Conservation (phyloP, 2,329 filamentous ascomycete genomes). For the Paecilomyces variotii region DNA sequence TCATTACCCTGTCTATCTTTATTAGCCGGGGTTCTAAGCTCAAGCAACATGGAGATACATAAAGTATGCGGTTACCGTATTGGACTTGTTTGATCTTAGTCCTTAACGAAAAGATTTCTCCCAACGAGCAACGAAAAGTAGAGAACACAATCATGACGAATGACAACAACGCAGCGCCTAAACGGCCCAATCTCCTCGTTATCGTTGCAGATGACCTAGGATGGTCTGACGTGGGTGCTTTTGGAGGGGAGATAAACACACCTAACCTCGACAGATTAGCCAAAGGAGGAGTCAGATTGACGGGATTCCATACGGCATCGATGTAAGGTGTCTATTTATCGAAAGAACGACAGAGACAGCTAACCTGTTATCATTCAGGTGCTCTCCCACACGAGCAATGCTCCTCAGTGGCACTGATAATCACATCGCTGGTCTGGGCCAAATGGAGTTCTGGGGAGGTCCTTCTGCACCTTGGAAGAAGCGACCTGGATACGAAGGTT, state of each 20-base stretch:
- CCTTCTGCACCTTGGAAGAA: slow-evolving; percentile 48
- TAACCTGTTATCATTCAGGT: neutral
- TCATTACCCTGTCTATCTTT: neutral
- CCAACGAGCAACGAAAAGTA: neutral
- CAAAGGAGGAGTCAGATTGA: slow-evolving; percentile 1
- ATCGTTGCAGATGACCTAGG: slow-evolving; percentile 21
- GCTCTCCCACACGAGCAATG: slow-evolving; percentile 53
- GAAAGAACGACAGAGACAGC: neutral
- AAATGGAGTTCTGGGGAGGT: slow-evolving; percentile 42
- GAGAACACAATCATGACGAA: neutral
- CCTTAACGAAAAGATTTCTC: neutral
- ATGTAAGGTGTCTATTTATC: neutral
- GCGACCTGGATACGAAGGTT: slow-evolving; percentile 54
- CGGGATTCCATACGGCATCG: neutral
- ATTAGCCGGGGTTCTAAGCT: neutral
- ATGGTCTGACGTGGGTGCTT: slow-evolving; percentile 19
- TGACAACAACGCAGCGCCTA: neutral
- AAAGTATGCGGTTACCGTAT: neutral
- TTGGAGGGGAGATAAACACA: slow-evolving; percentile 24
- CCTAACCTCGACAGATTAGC: slow-evolving; percentile 12
- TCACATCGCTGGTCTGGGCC: slow-evolving; percentile 45
- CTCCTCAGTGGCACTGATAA: slow-evolving; percentile 59
- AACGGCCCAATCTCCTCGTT: slow-evolving; percentile 5
- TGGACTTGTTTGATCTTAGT: neutral
- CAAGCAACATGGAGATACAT: neutral